phyloP scores from a whole-genome alignment of 164 flowering plant genomes.

The Vitis labrusca region DNA sequence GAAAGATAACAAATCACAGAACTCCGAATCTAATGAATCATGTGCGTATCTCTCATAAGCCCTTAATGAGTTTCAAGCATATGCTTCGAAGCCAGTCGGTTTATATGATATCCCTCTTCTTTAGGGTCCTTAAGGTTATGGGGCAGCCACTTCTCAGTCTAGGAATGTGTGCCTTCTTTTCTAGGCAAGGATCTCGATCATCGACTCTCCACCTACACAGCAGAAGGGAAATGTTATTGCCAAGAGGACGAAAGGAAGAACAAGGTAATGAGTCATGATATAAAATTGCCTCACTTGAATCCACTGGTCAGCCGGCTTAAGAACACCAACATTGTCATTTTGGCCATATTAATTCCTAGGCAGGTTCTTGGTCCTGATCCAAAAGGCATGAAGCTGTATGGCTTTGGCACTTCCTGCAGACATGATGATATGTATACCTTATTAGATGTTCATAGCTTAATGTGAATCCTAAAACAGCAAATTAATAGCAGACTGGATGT shows the following conservation, averaged over 20 bases:
- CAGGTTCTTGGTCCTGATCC: slow-evolving; percentile 52
- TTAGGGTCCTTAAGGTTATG: slow-evolving; percentile 24
- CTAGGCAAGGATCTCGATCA: slow-evolving; percentile 36
- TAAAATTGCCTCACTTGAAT: slow-evolving; percentile 29
- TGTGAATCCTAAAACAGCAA: neutral
- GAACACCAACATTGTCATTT: slow-evolving; percentile 39
- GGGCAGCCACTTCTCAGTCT: slow-evolving; percentile 43
- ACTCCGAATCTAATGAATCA: too few species aligned
- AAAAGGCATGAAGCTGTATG: slow-evolving; percentile 47
- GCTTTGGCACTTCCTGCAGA: slow-evolving; percentile 40
- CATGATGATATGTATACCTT: neutral
- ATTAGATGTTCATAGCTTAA: neutral
- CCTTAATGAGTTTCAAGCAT: too few species aligned
- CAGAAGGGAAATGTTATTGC: neutral
- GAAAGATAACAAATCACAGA: too few species aligned
- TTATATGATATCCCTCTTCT: neutral
- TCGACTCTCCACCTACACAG: slow-evolving; percentile 45
- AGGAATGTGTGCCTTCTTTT: slow-evolving; percentile 37
- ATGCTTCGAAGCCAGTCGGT: too few species aligned
- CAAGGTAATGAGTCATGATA: too few species aligned
- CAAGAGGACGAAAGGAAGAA: too few species aligned
- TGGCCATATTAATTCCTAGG: slow-evolving; percentile 48
- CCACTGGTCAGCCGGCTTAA: slow-evolving; percentile 32
- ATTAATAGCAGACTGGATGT: neutral
- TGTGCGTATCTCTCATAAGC: too few species aligned